Evolutionary conservation across 108 stramenopile genomes (phyloP).

Genomic region (Cyclotella atomus): DNA sequence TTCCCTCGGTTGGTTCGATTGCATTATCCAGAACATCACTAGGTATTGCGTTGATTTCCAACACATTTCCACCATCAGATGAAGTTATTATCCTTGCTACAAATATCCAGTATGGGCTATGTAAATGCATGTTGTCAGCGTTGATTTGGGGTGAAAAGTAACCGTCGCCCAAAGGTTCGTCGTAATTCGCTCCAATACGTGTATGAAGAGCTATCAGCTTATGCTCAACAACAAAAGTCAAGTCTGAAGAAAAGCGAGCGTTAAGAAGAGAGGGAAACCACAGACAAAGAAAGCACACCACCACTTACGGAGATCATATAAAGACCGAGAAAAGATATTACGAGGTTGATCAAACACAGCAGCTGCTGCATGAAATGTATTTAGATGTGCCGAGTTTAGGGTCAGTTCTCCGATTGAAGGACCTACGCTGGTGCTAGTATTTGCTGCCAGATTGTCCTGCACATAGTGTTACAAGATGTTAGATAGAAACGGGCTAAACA

Average conservation of each 20-base stretch:
- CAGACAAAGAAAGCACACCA: background rate
- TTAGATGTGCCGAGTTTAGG: constrained; percentile 28
- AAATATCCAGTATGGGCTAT: constrained; percentile 64
- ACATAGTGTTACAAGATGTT: background rate
- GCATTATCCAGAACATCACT: constrained; percentile 9
- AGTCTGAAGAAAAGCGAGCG: constrained; percentile 16
- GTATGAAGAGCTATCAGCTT: constrained; percentile 54
- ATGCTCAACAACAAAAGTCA: constrained; percentile 33
- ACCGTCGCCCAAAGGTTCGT: constrained; percentile 16
- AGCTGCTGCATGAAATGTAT: constrained; percentile 28
- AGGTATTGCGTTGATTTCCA: constrained; percentile 68
- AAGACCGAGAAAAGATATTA: constrained; percentile 25
- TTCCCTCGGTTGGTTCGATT: background rate
- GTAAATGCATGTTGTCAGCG: constrained; percentile 7
- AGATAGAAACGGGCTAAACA: background rate
- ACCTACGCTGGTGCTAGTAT: too few species aligned
- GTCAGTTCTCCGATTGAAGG: constrained; percentile 7
- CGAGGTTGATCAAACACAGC: constrained; percentile 44
- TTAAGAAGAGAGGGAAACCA: background rate
- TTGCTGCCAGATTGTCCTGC: background rate
- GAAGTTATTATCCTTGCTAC: constrained; percentile 44
- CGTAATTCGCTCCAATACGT: constrained; percentile 47
- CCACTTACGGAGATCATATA: constrained; percentile 28
- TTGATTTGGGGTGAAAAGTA: constrained; percentile 32
- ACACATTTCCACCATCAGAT: constrained; percentile 2